Conservation (phyloP, 441 rosid species). For the Viola pubescens region DNA sequence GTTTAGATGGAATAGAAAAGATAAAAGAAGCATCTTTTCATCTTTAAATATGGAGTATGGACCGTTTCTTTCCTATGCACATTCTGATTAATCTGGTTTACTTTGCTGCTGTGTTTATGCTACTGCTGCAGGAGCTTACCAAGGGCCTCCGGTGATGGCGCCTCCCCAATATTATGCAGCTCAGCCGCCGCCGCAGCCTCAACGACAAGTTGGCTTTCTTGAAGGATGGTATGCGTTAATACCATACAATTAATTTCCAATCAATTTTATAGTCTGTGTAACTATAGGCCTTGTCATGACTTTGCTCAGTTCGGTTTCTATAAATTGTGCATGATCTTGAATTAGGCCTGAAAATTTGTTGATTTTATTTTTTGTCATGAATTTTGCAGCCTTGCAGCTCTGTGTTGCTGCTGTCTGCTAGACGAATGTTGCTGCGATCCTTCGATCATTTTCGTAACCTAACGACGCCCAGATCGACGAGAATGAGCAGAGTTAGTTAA, state of each 20-base stretch:
- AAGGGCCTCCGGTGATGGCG: constrained; percentile 52
- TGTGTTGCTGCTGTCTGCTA: constrained; percentile 28
- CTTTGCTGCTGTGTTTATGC: too few relatives aligned
- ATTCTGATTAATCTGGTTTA: too few relatives aligned
- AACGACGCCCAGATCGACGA: background rate
- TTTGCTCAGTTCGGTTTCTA: too few relatives aligned
- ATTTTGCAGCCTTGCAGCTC: constrained; percentile 42
- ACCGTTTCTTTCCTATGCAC: too few relatives aligned
- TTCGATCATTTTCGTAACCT: constrained; percentile 31
- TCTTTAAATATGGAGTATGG: background rate
- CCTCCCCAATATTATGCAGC: constrained; percentile 51
- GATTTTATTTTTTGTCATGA: background rate
- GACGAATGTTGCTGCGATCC: constrained; percentile 45
- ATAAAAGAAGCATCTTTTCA: background rate
- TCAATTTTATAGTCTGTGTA: background rate
- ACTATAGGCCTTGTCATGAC: background rate
- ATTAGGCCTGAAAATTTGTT: background rate
- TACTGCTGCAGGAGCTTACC: constrained; percentile 27
- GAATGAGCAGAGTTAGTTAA: background rate
- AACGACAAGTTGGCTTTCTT: constrained; percentile 35
- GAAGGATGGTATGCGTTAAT: constrained; percentile 46
- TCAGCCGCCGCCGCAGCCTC: constrained; percentile 27
- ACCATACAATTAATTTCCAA: background rate
- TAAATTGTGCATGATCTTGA: too few relatives aligned
- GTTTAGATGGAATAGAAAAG: too few relatives aligned